phyloP scores from a whole-genome alignment of 257 asterid genomes.

The Schizonepeta tenuifolia region DNA sequence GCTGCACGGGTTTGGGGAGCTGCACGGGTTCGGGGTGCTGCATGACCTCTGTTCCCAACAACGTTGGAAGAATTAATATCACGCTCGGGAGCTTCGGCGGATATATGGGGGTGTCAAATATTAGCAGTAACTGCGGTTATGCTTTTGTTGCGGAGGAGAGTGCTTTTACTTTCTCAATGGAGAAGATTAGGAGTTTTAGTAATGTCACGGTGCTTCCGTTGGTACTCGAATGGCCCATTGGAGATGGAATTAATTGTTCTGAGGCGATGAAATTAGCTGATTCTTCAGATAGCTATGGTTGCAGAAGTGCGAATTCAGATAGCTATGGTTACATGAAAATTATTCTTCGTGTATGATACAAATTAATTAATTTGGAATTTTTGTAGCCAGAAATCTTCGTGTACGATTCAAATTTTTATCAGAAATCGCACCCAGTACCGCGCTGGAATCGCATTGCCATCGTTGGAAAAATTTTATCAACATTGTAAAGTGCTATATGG shows the following conservation, averaged over 20 bases:
- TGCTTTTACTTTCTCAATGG: slow-evolving; percentile 21
- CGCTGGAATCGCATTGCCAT: too few relatives aligned
- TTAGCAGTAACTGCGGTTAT: slow-evolving; percentile 38
- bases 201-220: slow-evolving; percentile 25
- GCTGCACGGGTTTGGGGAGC: too few relatives aligned
- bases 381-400: too few relatives aligned
- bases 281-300: slow-evolving; percentile 29
- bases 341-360: slow-evolving; percentile 45
- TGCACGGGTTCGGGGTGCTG: slow-evolving; percentile 32
- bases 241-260: slow-evolving; percentile 32
- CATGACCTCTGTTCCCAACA: slow-evolving; percentile 35
- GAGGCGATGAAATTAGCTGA: slow-evolving; percentile 29
- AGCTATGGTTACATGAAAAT: too few relatives aligned
- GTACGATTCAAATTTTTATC: too few relatives aligned
- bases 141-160: slow-evolving; percentile 39
- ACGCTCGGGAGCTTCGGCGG: neutral
- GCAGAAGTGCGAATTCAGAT: slow-evolving; percentile 29
- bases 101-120: too few relatives aligned
- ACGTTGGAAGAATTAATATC: neutral
- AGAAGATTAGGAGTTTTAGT: slow-evolving; percentile 2
- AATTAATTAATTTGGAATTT: too few relatives aligned
- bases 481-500: too few relatives aligned
- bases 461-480: too few relatives aligned
- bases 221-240: slow-evolving; percentile 48
- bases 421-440: too few relatives aligned